Conservation (phyloP, 495 filamentous ascomycete species). For the Trichodelitschia bisporula region DNA sequence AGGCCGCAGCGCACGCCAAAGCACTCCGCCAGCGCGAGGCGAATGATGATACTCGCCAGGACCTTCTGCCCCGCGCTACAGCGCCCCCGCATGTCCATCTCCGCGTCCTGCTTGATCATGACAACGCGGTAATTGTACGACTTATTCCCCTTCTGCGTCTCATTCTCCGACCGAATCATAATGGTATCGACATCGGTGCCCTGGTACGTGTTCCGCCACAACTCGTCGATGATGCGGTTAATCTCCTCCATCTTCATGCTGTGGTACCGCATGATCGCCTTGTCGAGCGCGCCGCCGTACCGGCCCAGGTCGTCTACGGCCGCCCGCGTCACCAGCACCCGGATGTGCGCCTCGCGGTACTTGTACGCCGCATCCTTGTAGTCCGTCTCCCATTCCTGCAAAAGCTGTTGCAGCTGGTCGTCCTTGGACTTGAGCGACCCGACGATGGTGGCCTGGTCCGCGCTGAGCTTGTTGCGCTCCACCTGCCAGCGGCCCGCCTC, state of each 20-base stretch:
- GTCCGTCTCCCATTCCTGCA: conserved; percentile 59
- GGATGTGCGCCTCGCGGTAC: conserved; percentile 73
- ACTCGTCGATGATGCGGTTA: conserved; percentile 78
- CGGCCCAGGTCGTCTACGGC: conserved; percentile 72
- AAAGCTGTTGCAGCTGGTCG: conserved; percentile 38
- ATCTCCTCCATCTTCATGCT: conserved; percentile 95
- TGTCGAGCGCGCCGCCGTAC: conserved; percentile 60
- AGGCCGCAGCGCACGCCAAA: conserved; percentile 92
- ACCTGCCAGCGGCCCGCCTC: conserved; percentile 39
- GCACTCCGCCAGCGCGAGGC: conserved; percentile 83
- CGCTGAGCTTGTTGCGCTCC: conserved; percentile 32
- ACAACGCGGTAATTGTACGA: conserved; percentile 94
- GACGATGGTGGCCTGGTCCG: conserved; percentile 35
- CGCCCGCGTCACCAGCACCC: conserved; percentile 78
- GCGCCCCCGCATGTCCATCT: conserved; percentile 98
- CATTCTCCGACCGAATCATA: conserved; percentile 74
- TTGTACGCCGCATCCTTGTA: conserved; percentile 63
- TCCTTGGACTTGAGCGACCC: conserved; percentile 64
- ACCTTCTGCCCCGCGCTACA: conserved; percentile 95
- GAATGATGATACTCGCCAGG: conserved; percentile 91
- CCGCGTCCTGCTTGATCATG: conserved; percentile 91
- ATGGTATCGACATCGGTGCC: conserved; percentile 96
- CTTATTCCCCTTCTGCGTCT: conserved; percentile 46
- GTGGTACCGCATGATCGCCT: conserved; percentile 94
- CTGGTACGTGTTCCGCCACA: conserved; percentile 93